A percentile compares a stretch with the other conserved stretches of the same genome.
Evolutionary conservation across 2,329 filamentous ascomycete species (phyloP).

Genomic region (Aspergillus carbonarius): DNA sequence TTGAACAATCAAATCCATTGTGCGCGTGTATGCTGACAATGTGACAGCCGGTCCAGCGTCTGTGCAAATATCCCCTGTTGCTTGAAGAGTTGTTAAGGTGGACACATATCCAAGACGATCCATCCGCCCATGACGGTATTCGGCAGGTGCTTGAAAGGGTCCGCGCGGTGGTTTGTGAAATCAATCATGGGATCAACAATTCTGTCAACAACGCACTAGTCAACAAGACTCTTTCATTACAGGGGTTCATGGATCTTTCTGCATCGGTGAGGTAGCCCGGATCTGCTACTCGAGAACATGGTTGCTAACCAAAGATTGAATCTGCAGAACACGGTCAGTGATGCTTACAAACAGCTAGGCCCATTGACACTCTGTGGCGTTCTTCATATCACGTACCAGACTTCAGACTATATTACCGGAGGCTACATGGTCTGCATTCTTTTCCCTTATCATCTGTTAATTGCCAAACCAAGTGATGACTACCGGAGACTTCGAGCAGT

Average conservation of each 20-base stretch:
- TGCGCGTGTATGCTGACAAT: slow-evolving; percentile 14
- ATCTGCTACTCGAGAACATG: neutral
- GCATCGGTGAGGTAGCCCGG: slow-evolving; percentile 58
- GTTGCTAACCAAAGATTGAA: neutral
- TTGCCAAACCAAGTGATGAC: slow-evolving; percentile 67
- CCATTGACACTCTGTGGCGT: slow-evolving; percentile 79
- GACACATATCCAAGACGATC: slow-evolving; percentile 82
- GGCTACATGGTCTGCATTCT: slow-evolving; percentile 82
- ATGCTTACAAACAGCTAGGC: slow-evolving; percentile 75
- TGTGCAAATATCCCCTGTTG: slow-evolving; percentile 86
- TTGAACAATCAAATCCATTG: slow-evolving; percentile 5
- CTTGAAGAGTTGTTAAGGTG: slow-evolving; percentile 80
- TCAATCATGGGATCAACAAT: slow-evolving; percentile 83
- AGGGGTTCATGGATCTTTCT: slow-evolving; percentile 75
- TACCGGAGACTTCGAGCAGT: slow-evolving; percentile 70
- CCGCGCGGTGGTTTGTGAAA: slow-evolving; percentile 71
- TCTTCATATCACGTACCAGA: slow-evolving; percentile 80
- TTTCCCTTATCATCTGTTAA: slow-evolving; percentile 76
- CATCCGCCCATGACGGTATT: slow-evolving; percentile 76
- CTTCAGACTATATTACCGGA: slow-evolving; percentile 65
- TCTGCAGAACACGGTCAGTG: slow-evolving; percentile 38
- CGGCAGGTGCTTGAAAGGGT: slow-evolving; percentile 70
- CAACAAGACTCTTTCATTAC: slow-evolving; percentile 80
- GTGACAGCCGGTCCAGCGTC: slow-evolving; percentile 78
- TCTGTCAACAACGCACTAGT: slow-evolving; percentile 66